Evolutionary conservation across 306 rosid genomes (phyloP).

Genomic region (Casuarina cunninghamiana): DNA sequence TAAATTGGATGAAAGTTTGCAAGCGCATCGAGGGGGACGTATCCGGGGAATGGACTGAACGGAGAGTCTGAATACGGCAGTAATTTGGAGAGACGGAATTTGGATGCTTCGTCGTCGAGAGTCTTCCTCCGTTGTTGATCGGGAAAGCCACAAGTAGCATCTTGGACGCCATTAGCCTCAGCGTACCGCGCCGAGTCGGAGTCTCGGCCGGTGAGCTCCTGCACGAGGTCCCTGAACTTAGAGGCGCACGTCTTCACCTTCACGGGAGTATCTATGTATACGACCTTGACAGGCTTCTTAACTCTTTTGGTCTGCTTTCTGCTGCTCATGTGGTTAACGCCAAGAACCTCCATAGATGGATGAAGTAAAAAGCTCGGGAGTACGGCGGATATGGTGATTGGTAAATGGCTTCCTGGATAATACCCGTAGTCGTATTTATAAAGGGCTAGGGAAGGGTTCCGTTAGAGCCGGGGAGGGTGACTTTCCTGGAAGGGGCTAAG

Average conservation of each 20-base stretch:
- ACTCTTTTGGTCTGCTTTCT: slow-evolving; percentile 21
- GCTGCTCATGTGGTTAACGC: slow-evolving; percentile 29
- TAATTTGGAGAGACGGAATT: slow-evolving; percentile 17
- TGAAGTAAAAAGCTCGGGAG: not conserved
- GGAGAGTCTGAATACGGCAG: slow-evolving; percentile 6
- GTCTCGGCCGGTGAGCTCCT: slow-evolving; percentile 56
- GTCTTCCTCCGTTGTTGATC: slow-evolving; percentile 5
- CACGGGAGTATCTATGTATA: slow-evolving; percentile 62
- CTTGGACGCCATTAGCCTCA: slow-evolving; percentile 25
- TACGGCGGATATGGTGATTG: too few species aligned
- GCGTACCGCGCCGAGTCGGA: slow-evolving; percentile 45
- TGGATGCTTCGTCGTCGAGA: not conserved
- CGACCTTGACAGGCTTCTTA: slow-evolving; percentile 40
- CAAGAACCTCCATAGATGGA: slow-evolving; percentile 9
- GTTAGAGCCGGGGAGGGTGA: not conserved
- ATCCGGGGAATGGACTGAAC: slow-evolving; percentile 9
- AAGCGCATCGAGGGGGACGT: slow-evolving; percentile 11
- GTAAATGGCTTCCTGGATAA: too few species aligned
- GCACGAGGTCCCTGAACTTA: slow-evolving; percentile 56
- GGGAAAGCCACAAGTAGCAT: not conserved
- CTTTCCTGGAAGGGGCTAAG: slow-evolving; percentile 27
- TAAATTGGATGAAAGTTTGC: slow-evolving; percentile 17
- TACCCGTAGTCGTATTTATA: not conserved
- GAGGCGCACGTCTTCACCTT: slow-evolving; percentile 56
- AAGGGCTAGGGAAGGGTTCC: slow-evolving; percentile 11